Conservation (phyloP, 192 early-diverging fungal species). For the Allomyces macrogynus region DNA sequence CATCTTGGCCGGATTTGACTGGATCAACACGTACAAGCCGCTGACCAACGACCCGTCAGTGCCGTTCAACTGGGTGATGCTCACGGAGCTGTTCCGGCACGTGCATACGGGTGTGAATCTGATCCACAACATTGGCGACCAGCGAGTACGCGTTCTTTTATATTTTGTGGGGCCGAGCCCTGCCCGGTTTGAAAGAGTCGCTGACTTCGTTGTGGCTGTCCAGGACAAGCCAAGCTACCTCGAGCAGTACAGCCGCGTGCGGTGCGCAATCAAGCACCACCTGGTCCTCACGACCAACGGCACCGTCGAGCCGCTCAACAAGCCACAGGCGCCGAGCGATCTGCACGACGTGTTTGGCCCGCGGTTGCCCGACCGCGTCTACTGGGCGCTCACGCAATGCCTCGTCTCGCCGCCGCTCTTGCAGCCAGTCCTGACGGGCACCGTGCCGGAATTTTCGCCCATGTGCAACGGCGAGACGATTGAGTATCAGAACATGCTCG, state of each 20-base stretch:
- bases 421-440: slow-evolving; percentile 41
- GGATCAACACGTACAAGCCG: slow-evolving; percentile 49
- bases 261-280: slow-evolving; percentile 49
- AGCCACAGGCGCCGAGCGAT: slow-evolving; percentile 42
- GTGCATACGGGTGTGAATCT: background rate
- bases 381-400: slow-evolving; percentile 46
- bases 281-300: slow-evolving; percentile 50
- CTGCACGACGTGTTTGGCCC: slow-evolving; percentile 66
- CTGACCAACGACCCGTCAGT: slow-evolving; percentile 26
- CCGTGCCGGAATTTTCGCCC: slow-evolving; percentile 46
- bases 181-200: too few species aligned
- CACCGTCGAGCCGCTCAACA: slow-evolving; percentile 41
- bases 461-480: slow-evolving; percentile 58
- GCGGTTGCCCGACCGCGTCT: slow-evolving; percentile 45
- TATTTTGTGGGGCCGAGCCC: too few species aligned
- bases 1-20: slow-evolving; percentile 59
- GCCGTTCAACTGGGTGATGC: slow-evolving; percentile 36
- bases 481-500: slow-evolving; percentile 47
- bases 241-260: slow-evolving; percentile 47
- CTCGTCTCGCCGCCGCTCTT: slow-evolving; percentile 39
- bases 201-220: slow-evolving; percentile 31
- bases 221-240: slow-evolving; percentile 45
- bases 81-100: background rate
- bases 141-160: background rate
- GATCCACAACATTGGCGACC: background rate